Base-by-base conservation (phyloP, 129 eudicot genomes). In the Kitagawia praeruptora region DNA sequence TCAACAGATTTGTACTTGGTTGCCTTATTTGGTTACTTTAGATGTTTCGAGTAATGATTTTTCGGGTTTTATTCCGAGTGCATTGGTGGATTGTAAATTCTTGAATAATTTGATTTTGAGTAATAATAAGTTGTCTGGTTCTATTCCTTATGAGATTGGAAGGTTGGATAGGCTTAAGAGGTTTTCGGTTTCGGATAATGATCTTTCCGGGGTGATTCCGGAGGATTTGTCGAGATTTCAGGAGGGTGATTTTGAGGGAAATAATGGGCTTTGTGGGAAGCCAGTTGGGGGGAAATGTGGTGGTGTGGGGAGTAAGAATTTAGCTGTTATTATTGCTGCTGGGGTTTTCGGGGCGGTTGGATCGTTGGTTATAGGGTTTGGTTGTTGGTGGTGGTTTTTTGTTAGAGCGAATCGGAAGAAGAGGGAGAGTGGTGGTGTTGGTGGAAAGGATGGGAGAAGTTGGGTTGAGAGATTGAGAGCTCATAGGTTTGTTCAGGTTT, bases 21-120 rank as follows among this genome's bases (percentile, higher is more conserved):
- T 92, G 83, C 97, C 97, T n/a, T 92, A 87, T 58, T 79, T 92
- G 4, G 92, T 88, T 6, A 87, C 94, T 28, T 86, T 92, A 71
- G 97, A 92, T 83, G 85, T 92, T 34, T 89, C 97, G 31, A 81
- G 85, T 0, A 92, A 92, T 78, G 64, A 66, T 13, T 69, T 92
- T 48, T 72, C 92, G 34, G 95, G 97, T 61, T 46, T 37, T 34
- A 89, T 92, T 73, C 97, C 97, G 41, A 23, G 40, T 6, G 92
- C 89, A 77, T 78, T 92, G 25, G 84, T 81, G 8, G 77, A 84
- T 54, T 92, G 97, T 71, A 86, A 87, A 87, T 92, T 89, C 70
- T 83, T 92, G 45, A 89, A 92, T 63, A 83, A 75, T 23, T 75
- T 92, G 16, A 63, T 87, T 58, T 49, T 92, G 11, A 81, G 86